Conservation (phyloP, 1,139 yeast species). For the Candida frijolesensis region DNA sequence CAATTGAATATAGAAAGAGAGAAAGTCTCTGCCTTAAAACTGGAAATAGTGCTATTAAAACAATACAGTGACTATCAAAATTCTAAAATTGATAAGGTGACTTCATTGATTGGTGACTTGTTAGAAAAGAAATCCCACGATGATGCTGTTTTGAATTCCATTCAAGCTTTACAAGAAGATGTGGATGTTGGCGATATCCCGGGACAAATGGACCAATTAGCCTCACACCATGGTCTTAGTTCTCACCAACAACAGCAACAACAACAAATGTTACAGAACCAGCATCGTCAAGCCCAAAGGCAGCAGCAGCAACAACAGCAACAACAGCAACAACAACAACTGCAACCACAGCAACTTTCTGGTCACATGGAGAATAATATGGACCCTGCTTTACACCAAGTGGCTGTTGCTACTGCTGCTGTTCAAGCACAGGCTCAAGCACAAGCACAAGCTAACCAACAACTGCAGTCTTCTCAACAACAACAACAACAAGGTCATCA, state of each 20-base stretch:
- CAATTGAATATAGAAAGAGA: constrained; percentile 22
- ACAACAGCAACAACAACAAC: constrained; percentile 12
- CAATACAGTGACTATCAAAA: constrained; percentile 42
- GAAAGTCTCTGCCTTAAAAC: constrained; percentile 26
- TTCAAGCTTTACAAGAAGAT: constrained; percentile 32
- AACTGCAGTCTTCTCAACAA: constrained; percentile 6
- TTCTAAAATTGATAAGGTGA: constrained; percentile 41
- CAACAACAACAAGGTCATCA: constrained; percentile 5
- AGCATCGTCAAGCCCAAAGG: constrained; percentile 8
- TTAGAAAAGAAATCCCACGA: constrained; percentile 38
- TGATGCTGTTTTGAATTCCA: constrained; percentile 28
- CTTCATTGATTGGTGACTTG: constrained; percentile 33
- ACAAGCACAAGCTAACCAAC: constrained; percentile 4
- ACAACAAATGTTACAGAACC: constrained; percentile 3
- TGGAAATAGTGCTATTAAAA: constrained; percentile 39
- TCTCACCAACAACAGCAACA: constrained; percentile 2
- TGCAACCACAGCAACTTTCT: constrained; percentile 9
- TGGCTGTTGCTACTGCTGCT: constrained; percentile 41
- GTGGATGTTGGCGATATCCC: constrained; percentile 20
- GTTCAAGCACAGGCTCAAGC: constrained; percentile 11
- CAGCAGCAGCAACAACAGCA: constrained; percentile 8
- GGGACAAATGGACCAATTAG: constrained; percentile 14
- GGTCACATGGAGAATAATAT: constrained; percentile 33
- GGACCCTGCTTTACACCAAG: constrained; percentile 45
- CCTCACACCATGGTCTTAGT: constrained; percentile 4